A percentile compares a stretch with the other conserved stretches of the same genome.
These are phyloP conservation scores for Boletus pseudo-olivaceus DNA, from an alignment of 768 basidiomycete species.

Conservation along the genomic window DNA sequence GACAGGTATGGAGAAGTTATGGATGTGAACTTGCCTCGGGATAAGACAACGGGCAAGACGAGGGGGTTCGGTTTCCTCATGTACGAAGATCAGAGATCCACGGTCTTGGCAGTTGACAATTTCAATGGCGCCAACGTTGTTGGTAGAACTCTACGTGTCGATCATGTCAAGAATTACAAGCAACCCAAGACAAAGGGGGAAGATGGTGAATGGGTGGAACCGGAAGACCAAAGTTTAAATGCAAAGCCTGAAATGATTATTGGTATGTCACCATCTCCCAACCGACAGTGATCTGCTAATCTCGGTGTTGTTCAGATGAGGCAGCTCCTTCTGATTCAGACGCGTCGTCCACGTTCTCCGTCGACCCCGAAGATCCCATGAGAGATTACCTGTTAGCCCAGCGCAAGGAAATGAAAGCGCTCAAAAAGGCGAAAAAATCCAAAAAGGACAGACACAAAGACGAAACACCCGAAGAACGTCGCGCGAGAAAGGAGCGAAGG, in stretches of 20 bases:
- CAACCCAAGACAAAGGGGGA: conserved; percentile 78
- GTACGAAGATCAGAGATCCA: conserved; percentile 98
- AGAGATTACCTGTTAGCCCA: conserved; percentile 83
- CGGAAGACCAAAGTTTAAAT: conserved; percentile 83
- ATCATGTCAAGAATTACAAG: conserved; percentile 90
- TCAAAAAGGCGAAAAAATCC: conserved; percentile 56
- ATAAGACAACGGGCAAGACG: conserved; percentile 88
- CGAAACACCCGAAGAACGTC: conserved; percentile 78
- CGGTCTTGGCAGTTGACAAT: conserved; percentile 95
- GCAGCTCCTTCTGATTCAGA: conserved; percentile 62
- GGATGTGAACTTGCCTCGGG: conserved; percentile 92
- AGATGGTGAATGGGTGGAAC: conserved; percentile 80
- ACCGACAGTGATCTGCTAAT: conserved; percentile 1
- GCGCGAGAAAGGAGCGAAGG: conserved; percentile 70
- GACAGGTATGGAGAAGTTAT: conserved; percentile 92
- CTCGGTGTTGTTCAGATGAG: conserved; percentile 38
- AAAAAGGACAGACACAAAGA: conserved; percentile 67
- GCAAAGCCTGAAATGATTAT: conserved; percentile 73
- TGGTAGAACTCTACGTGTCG: conserved; percentile 83
- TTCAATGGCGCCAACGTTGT: conserved; percentile 92
- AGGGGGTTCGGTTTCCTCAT: conserved; percentile 95
- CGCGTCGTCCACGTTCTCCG: conserved; percentile 56
- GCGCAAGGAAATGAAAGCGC: conserved; percentile 64
- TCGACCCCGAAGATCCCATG: conserved; percentile 99
- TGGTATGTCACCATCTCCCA: conserved; percentile 40